phyloP scores from a whole-genome alignment of 2,329 filamentous ascomycete genomes.

The Fusarium acutatum region DNA sequence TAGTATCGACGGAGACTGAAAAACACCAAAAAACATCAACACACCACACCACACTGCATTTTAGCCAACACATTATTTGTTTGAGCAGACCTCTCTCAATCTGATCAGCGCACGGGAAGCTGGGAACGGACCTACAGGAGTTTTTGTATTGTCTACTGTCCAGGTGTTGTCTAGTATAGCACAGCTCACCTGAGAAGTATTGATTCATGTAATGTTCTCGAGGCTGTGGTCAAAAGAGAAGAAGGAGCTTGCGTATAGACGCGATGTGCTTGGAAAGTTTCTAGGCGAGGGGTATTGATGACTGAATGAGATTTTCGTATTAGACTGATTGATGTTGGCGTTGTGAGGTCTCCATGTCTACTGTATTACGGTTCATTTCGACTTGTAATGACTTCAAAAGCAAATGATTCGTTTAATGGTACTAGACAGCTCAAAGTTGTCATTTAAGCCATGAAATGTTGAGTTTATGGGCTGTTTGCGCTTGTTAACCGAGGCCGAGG shows the following conservation, averaged over 20 bases:
- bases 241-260: constrained; percentile 31
- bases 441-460: not conserved
- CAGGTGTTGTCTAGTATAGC: constrained; percentile 13
- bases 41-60: constrained; percentile 11
- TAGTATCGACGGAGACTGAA: constrained; percentile 14
- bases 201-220: constrained; percentile 35
- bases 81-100: constrained; percentile 23
- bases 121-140: constrained; percentile 30
- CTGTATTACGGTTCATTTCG: not conserved
- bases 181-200: constrained; percentile 9
- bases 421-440: not conserved
- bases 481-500: not conserved
- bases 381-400: not conserved
- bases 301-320: constrained; percentile 42
- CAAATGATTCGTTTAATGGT: not conserved
- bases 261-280: constrained; percentile 30
- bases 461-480: not conserved
- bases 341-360: not conserved
- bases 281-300: constrained; percentile 35
- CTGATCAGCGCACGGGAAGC: constrained; percentile 28
- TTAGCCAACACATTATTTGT: constrained; percentile 22
- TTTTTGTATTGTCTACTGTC: constrained; percentile 30
- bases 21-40: constrained; percentile 29
- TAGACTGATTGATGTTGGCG: not conserved
- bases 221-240: constrained; percentile 25